A percentile compares a stretch with the other conserved stretches of the same genome.
Evolutionary conservation across 192 early-diverging fungal genomes (phyloP).

Genomic region (Coemansia sp.): DNA sequence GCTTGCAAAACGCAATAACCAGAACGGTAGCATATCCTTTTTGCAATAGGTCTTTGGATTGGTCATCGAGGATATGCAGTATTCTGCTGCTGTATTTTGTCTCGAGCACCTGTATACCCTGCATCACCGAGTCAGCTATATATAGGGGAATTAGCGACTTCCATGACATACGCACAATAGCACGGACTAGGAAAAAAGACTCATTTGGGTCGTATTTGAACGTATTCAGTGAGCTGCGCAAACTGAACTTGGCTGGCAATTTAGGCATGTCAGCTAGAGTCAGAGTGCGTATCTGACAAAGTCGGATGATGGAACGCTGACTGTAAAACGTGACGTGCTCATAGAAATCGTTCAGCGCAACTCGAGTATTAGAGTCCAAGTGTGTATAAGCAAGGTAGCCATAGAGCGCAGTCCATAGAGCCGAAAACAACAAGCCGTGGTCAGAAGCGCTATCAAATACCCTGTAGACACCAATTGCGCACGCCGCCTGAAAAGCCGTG

Average conservation of each 20-base stretch:
- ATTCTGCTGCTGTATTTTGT: slow-evolving; percentile 5
- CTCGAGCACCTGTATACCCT: slow-evolving; percentile 1
- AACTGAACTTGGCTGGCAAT: slow-evolving; percentile 18
- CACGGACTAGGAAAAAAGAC: slow-evolving; percentile 26
- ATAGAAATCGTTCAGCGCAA: not conserved
- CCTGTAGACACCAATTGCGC: slow-evolving; percentile 2
- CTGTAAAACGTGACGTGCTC: not conserved
- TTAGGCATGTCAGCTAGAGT: slow-evolving; percentile 16
- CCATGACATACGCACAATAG: slow-evolving; percentile 29
- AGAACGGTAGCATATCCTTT: slow-evolving; percentile 7
- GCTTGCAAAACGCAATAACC: not conserved
- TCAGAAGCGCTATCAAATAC: not conserved
- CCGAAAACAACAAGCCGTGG: not conserved
- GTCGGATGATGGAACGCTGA: slow-evolving; percentile 14
- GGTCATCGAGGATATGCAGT: slow-evolving; percentile 16
- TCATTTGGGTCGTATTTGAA: slow-evolving; percentile 33
- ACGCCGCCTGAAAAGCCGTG: not conserved
- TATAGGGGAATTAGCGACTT: slow-evolving; percentile 25
- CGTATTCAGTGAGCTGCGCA: slow-evolving; percentile 5
- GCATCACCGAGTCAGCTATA: slow-evolving; percentile 4
- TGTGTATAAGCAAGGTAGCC: not conserved
- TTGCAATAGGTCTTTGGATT: slow-evolving; percentile 11
- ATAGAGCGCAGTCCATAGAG: not conserved
- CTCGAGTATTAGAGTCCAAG: not conserved
- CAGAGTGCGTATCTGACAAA: slow-evolving; percentile 17